Evolutionary conservation across 2,329 filamentous ascomycete species (phyloP), one percentile per base, ranked within the genome.

Genomic region (Cadophora luteo-olivacea): DNA sequence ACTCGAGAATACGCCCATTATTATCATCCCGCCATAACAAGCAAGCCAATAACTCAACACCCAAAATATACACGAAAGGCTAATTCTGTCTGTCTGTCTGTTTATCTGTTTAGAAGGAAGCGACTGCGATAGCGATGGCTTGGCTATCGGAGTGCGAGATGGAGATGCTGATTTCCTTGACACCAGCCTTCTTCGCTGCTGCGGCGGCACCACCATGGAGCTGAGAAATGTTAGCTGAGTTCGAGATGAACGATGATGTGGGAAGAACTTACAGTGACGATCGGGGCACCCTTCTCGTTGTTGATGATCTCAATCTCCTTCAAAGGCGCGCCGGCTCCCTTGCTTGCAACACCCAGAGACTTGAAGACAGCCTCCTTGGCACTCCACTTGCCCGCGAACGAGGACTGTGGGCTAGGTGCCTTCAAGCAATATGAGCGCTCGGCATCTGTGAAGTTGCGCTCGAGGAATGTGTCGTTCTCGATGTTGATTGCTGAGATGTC

Each of bases 301-400:
- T 90, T 91, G 70, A 88, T 81, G 75, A 99, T 95, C 83, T 99
- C 97, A 83, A 99, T 99, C 52, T 98, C 94, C 84, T 91, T 96
- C 81, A 99, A 81, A 19, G 93, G 86, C 69, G 96, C 95, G 72
- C 97, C 96, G 11, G 92, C 94, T 70, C 96, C 96, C 82, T 92
- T 90, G 81, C 94, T 91, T 75, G 87, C 83, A 14, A 98, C 94
- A 73, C 94, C 94, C 16, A 99, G 85, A 48, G 93, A 94, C 88
- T 99, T 99, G 87, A 99, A 99, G 0, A 99, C 94, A 33, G 96
- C 96, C 83, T 99, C 96, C 84, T 99, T 99, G 45, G 96, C 96
- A 76, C 91, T 95, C 96, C 96, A 99, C 74, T 94, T 90, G 61
- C 96, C 96, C 5, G 95, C 93, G 81, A 97, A 99, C 63, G 93